A percentile compares a stretch with the other conserved stretches of the same genome.
Conservation (phyloP, 2,329 filamentous ascomycete genomes). For the Ascochyta koolunga region DNA sequence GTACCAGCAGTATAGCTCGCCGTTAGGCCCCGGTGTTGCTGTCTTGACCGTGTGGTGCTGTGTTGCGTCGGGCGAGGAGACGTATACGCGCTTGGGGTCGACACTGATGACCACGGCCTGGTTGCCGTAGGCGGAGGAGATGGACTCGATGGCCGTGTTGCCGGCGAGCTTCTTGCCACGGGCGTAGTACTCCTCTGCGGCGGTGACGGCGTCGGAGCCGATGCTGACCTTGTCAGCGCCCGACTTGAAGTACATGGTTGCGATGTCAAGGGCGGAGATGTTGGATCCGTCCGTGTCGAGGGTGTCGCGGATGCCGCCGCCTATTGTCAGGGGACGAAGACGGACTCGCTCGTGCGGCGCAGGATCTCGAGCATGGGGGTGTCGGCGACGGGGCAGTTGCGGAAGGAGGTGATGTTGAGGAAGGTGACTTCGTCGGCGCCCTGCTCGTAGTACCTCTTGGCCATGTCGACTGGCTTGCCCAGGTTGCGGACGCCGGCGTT, state of each 20-base stretch:
- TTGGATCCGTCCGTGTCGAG: conserved; percentile 85
- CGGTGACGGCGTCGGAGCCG: conserved; percentile 89
- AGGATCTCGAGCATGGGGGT: conserved; percentile 96
- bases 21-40: conserved; percentile 70
- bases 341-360: conserved; percentile 81
- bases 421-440: conserved; percentile 97
- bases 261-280: conserved; percentile 89
- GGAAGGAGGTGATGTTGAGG: conserved; percentile 97
- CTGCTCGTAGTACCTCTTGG: conserved; percentile 91
- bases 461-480: conserved; percentile 96
- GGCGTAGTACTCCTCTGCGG: conserved; percentile 88
- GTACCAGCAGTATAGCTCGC: conserved; percentile 90
- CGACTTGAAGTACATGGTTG: conserved; percentile 95
- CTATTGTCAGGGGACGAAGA: conserved; percentile 97
- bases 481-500: conserved; percentile 80
- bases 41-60: conserved; percentile 79
- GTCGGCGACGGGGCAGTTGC: conserved; percentile 90
- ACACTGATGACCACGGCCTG: conserved; percentile 97
- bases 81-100: conserved; percentile 91
- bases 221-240: conserved; percentile 98
- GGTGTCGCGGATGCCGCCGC: conserved; percentile 92
- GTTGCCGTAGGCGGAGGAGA: conserved; percentile 90
- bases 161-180: conserved; percentile 72
- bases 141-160: conserved; percentile 92
- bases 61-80: conserved; percentile 70